Percentiles rank a stretch among this genome's conserved stretches.
Evolutionary conservation across 2,329 filamentous ascomycete species (phyloP).

Genomic region (Ophiostoma australiae): DNA sequence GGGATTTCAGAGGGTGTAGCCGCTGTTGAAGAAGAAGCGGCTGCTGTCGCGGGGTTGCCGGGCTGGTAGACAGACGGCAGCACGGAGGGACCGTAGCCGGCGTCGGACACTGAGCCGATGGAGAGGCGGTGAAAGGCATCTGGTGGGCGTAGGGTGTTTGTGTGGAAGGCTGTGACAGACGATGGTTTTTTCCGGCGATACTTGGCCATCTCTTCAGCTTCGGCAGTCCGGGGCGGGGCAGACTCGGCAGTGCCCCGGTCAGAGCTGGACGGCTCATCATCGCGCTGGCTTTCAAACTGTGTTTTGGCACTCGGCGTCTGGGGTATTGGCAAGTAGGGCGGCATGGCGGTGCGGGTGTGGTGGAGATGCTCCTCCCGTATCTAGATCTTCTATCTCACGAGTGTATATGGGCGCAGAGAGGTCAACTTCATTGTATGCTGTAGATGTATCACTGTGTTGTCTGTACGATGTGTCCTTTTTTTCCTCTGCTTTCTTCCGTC

Average conservation of each 20-base stretch:
- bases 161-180: background rate
- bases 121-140: constrained; percentile 38
- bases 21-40: background rate
- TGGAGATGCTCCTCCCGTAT: background rate
- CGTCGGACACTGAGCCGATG: constrained; percentile 40
- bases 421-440: background rate
- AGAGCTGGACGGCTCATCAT: constrained; percentile 23
- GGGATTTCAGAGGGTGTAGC: constrained; percentile 30
- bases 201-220: constrained; percentile 15
- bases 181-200: constrained; percentile 20
- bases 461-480: too few relatives aligned
- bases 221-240: background rate
- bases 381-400: background rate
- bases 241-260: constrained; percentile 3
- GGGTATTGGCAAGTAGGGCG: constrained; percentile 29
- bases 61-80: constrained; percentile 29
- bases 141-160: constrained; percentile 26
- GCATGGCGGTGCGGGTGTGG: constrained; percentile 27
- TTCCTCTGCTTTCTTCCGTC: background rate
- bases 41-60: constrained; percentile 2
- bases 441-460: background rate
- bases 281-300: constrained; percentile 28
- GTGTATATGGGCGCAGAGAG: background rate
- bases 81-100: constrained; percentile 29
- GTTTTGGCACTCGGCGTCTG: constrained; percentile 29